Evolutionary conservation across 768 basidiomycete species (phyloP).

Genomic region (Pulveroboletus sp.): DNA sequence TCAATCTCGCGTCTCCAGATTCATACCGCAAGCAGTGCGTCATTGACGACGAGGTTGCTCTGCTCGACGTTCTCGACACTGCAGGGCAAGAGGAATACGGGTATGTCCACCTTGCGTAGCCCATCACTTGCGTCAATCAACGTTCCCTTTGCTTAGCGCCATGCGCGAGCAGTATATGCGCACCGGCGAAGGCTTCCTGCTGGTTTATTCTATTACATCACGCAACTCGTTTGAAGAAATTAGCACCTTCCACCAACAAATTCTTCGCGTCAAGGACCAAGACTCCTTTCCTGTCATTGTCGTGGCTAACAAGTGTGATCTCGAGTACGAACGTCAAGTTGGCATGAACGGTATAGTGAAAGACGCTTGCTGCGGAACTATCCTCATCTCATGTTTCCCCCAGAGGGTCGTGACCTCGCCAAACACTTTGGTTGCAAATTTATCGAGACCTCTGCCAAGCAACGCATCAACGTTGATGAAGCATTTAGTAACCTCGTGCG

Average conservation of each 20-base stretch:
- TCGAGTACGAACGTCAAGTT: constrained; percentile 95
- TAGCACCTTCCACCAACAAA: constrained; percentile 93
- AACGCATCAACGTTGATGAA: constrained; percentile 95
- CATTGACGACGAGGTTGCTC: constrained; percentile 97
- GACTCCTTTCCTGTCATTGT: constrained; percentile 94
- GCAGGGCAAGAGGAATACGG: constrained; percentile 99
- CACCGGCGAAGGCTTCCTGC: constrained; percentile 95
- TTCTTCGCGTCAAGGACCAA: constrained; percentile 94
- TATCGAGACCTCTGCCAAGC: constrained; percentile 95
- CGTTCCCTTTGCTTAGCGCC: constrained; percentile 50
- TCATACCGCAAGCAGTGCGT: constrained; percentile 97
- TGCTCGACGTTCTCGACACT: constrained; percentile 95
- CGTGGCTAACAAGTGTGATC: constrained; percentile 97
- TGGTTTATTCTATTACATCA: constrained; percentile 98
- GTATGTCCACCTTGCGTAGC: constrained; percentile 44
- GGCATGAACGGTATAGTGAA: constrained; percentile 78
- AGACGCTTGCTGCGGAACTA: not conserved
- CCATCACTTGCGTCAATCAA: constrained; percentile 4
- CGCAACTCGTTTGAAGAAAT: constrained; percentile 98
- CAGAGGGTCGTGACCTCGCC: constrained; percentile 97
- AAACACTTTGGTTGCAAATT: constrained; percentile 94
- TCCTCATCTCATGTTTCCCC: not conserved
- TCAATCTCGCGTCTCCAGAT: constrained; percentile 44
- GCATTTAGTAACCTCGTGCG: constrained; percentile 92
- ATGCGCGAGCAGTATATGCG: constrained; percentile 99